phyloP scores from a whole-genome alignment of 2,329 filamentous ascomycete genomes.

The Fusarium miscanthi region DNA sequence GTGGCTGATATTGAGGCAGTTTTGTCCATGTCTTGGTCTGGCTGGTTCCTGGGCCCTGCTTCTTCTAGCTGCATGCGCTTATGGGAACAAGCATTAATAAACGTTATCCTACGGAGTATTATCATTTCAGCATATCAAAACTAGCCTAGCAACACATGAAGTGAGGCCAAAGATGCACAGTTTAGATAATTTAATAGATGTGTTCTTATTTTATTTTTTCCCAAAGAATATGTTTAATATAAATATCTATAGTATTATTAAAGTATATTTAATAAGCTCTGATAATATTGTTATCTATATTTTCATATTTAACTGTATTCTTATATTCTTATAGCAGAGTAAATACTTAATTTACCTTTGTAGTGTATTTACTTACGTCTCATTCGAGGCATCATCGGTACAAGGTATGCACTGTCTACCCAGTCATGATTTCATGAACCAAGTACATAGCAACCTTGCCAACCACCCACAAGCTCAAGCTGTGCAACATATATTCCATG shows the following conservation, averaged over 20 bases:
- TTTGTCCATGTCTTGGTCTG: background rate
- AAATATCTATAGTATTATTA: background rate
- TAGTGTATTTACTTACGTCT: no score
- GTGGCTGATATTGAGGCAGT: conserved; percentile 2
- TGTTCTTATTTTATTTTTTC: no score
- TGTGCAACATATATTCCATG: background rate
- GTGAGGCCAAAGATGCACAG: background rate
- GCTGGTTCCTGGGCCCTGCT: background rate
- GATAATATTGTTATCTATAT: background rate
- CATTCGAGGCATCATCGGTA: no score
- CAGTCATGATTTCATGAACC: background rate
- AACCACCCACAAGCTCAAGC: background rate
- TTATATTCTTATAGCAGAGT: background rate
- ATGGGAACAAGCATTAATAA: background rate
- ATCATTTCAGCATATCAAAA: background rate
- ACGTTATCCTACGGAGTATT: background rate
- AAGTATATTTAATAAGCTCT: background rate
- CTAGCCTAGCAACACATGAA: background rate
- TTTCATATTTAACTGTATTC: background rate
- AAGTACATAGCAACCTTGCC: background rate
- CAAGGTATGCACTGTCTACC: accelerated
- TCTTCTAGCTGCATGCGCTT: background rate
- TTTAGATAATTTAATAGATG: background rate
- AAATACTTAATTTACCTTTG: background rate
- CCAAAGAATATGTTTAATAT: background rate